These are phyloP conservation scores for Saturnispora dispora DNA, from an alignment of 805 yeast genomes.

Conservation along the genomic window DNA sequence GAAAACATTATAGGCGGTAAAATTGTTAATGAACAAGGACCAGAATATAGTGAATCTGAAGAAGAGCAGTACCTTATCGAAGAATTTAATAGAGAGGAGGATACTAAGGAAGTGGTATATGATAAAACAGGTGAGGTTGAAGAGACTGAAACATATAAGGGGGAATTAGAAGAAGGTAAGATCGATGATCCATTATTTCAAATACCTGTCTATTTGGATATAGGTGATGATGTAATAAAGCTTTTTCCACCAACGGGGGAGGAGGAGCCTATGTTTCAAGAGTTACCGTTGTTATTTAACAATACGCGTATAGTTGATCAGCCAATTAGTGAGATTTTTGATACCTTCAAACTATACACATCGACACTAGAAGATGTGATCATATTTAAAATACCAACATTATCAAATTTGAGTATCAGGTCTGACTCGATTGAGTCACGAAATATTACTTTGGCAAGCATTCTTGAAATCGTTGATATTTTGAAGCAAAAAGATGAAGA, in stretches of 20 bases:
- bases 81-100: neutral
- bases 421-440: constrained; percentile 19
- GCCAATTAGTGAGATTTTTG: constrained; percentile 11
- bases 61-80: constrained; percentile 1
- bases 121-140: neutral
- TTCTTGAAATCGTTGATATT: constrained; percentile 15
- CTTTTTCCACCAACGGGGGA: constrained; percentile 15
- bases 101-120: neutral
- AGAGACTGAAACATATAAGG: constrained; percentile 1
- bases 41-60: constrained; percentile 1
- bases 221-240: constrained; percentile 22
- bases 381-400: constrained; percentile 15
- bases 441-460: constrained; percentile 15
- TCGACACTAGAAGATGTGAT: constrained; percentile 1
- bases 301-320: constrained; percentile 9
- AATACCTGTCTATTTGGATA: constrained; percentile 22
- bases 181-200: constrained; percentile 2
- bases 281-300: constrained; percentile 17
- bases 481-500: constrained; percentile 18
- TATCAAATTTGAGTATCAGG: constrained; percentile 17
- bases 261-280: constrained; percentile 21
- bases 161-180: neutral
- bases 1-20: neutral
- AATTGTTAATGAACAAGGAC: neutral
- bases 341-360: constrained; percentile 2